Conservation (phyloP, 345 rosid species). For the Conringia planisiliqua region DNA sequence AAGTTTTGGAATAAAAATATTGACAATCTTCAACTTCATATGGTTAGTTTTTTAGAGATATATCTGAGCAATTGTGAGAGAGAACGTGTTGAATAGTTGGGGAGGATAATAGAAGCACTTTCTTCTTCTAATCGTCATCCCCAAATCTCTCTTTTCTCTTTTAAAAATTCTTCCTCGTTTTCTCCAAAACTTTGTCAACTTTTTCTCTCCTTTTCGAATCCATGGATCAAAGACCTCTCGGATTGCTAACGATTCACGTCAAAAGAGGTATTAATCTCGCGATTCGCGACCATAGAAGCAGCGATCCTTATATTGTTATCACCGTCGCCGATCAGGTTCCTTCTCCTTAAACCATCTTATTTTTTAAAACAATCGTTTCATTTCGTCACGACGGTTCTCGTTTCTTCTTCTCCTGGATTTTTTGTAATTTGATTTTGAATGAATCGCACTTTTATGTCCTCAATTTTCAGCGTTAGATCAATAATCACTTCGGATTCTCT, state of each 20-base stretch:
- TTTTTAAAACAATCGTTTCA: neutral
- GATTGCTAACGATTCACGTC: slow-evolving; percentile 48
- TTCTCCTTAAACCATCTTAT: neutral
- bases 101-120: slow-evolving; percentile 4
- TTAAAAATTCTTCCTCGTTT: neutral
- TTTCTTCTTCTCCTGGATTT: neutral
- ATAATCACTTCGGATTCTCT: neutral
- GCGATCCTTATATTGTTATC: slow-evolving; percentile 58
- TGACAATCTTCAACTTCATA: neutral
- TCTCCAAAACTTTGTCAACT: neutral
- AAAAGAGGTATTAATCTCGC: slow-evolving; percentile 47
- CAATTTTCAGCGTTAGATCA: neutral
- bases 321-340: slow-evolving; percentile 46
- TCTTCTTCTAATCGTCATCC: neutral
- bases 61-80: neutral
- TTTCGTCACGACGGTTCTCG: neutral
- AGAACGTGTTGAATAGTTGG: slow-evolving; percentile 33
- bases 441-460: neutral
- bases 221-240: slow-evolving; percentile 44
- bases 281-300: slow-evolving; percentile 42
- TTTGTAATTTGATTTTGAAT: neutral
- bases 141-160: neutral
- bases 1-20: neutral
- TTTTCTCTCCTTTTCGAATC: neutral
- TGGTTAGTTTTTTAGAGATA: neutral